These are phyloP conservation scores for Russula sp. DNA, from an alignment of 768 basidiomycete species.

Conservation along the genomic window DNA sequence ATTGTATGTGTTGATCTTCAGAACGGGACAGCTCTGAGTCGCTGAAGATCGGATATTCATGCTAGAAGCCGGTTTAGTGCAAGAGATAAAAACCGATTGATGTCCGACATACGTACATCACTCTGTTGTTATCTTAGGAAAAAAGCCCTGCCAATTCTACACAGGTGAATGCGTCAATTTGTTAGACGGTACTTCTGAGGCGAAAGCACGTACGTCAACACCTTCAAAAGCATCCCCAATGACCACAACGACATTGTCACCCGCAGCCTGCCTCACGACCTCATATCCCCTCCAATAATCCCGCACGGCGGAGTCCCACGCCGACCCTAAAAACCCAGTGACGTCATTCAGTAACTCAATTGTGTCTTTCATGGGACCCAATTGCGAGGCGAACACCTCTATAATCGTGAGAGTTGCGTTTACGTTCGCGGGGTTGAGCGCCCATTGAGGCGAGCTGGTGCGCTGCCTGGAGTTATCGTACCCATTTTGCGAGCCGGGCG, in stretches of 20 bases:
- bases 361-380: conserved; percentile 57
- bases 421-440: conserved; percentile 42
- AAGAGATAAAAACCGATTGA: too few relatives aligned
- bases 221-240: conserved; percentile 71
- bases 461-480: conserved; percentile 76
- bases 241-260: conserved; percentile 55
- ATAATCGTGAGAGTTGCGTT: conserved; percentile 59
- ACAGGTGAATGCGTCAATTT: conserved; percentile 11
- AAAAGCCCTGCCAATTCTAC: conserved; percentile 59
- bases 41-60: conserved; percentile 75
- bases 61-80: conserved; percentile 39
- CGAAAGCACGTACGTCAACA: conserved; percentile 43
- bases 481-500: conserved; percentile 57
- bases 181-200: neutral
- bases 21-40: conserved; percentile 52
- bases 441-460: conserved; percentile 56
- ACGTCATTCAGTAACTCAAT: conserved; percentile 72
- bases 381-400: conserved; percentile 49
- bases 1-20: conserved; percentile 58
- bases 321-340: conserved; percentile 48
- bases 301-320: conserved; percentile 45
- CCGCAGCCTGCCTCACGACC: conserved; percentile 51
- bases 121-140: conserved; percentile 52
- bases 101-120: conserved; percentile 50
- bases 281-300: conserved; percentile 63